Percentiles rank a stretch among this genome's conserved stretches.
Conservation (phyloP, 2,329 filamentous ascomycete genomes). For the Xylaria sp. region DNA sequence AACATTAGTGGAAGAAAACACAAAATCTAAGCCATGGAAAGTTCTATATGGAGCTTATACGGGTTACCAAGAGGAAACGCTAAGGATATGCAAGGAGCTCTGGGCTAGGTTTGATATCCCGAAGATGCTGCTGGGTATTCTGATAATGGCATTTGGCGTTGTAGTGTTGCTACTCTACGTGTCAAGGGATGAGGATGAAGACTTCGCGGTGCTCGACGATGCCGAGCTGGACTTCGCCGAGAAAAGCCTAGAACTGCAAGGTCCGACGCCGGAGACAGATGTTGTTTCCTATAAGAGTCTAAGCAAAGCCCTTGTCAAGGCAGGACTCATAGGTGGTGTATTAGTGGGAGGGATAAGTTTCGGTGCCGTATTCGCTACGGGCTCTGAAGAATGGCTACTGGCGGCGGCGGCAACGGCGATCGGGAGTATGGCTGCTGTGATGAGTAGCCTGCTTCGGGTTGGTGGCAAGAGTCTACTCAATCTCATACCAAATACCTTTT, state of each 20-base stretch:
- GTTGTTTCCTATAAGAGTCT: slow-evolving; percentile 40
- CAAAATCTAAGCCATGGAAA: slow-evolving; percentile 44
- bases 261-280: slow-evolving; percentile 33
- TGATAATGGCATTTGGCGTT: slow-evolving; percentile 69
- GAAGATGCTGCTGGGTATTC: slow-evolving; percentile 81
- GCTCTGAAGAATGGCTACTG: slow-evolving; percentile 45
- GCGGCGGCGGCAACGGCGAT: slow-evolving; percentile 48
- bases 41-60: slow-evolving; percentile 62
- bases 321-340: slow-evolving; percentile 41
- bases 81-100: slow-evolving; percentile 77
- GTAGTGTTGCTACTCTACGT: slow-evolving; percentile 74
- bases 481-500: slow-evolving; percentile 72
- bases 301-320: slow-evolving; percentile 43
- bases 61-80: slow-evolving; percentile 76
- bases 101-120: slow-evolving; percentile 92
- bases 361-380: slow-evolving; percentile 37
- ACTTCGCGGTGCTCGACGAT: slow-evolving; percentile 57
- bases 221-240: slow-evolving; percentile 63
- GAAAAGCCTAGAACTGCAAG: slow-evolving; percentile 57
- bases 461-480: slow-evolving; percentile 49
- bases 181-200: slow-evolving; percentile 58
- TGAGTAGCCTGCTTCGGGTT: slow-evolving; percentile 45
- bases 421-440: slow-evolving; percentile 47
- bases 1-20: slow-evolving; percentile 36
- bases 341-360: slow-evolving; percentile 40